Evolutionary conservation across 768 basidiomycete genomes (phyloP).

Genomic region (Cyclocybe cylindracea): DNA sequence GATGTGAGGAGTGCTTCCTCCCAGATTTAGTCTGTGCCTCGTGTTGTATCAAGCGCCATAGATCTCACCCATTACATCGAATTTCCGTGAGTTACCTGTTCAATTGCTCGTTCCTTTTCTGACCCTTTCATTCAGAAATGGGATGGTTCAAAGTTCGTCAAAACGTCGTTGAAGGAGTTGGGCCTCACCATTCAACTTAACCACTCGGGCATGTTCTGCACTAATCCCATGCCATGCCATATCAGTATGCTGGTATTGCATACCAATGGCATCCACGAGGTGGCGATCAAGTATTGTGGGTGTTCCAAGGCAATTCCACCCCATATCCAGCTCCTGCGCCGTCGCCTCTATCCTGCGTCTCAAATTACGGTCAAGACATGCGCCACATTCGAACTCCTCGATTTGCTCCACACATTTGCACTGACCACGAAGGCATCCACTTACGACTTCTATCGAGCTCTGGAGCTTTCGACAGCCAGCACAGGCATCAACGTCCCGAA

Average conservation of each 20-base stretch:
- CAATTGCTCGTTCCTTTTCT: too few species aligned
- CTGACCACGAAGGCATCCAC: constrained; percentile 7
- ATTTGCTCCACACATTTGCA: not conserved
- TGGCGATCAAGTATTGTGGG: constrained; percentile 3
- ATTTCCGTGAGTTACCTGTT: constrained; percentile 1
- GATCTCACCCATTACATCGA: constrained; percentile 1
- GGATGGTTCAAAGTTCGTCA: not conserved
- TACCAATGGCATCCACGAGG: constrained; percentile 5
- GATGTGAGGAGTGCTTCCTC: not conserved
- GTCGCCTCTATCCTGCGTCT: constrained; percentile 1
- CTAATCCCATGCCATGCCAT: constrained; percentile 1
- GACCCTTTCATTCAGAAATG: constrained; percentile 3
- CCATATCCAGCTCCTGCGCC: constrained; percentile 4
- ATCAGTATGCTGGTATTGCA: constrained; percentile 1
- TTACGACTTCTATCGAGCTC: too few species aligned
- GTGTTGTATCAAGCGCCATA: constrained; percentile 6
- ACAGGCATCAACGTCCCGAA: not conserved
- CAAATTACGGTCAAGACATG: not conserved
- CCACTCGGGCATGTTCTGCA: not conserved
- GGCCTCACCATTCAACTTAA: constrained; percentile 2
- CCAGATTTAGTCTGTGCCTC: constrained; percentile 1
- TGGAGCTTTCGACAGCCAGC: not conserved
- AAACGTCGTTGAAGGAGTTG: not conserved
- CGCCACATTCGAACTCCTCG: constrained; percentile 1
- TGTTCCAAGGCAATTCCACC: not conserved